Evolutionary conservation across 1,139 yeast genomes (phyloP).

Genomic region (Candida buenavistaensis): DNA sequence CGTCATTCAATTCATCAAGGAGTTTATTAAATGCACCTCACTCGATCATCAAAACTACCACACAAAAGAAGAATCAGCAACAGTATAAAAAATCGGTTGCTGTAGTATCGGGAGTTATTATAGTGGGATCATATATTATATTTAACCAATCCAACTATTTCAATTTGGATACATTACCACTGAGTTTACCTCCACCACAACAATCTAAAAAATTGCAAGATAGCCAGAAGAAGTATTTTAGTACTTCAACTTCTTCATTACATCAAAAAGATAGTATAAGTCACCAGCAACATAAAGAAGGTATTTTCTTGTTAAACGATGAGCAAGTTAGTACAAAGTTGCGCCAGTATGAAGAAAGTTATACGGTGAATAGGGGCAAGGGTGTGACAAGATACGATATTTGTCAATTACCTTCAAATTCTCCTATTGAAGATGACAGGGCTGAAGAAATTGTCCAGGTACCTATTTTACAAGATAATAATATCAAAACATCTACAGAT

Average conservation of each 20-base stretch:
- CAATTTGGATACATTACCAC: slow-evolving; percentile 42
- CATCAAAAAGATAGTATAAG: slow-evolving; percentile 40
- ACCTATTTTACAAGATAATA: slow-evolving; percentile 60
- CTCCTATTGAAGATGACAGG: slow-evolving; percentile 93
- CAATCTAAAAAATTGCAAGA: slow-evolving; percentile 4
- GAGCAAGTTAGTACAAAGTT: slow-evolving; percentile 72
- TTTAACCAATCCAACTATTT: slow-evolving; percentile 44
- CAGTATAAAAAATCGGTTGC: slow-evolving; percentile 37
- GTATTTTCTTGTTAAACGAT: slow-evolving; percentile 56
- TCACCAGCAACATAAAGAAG: slow-evolving; percentile 46
- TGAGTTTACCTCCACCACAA: slow-evolving; percentile 14
- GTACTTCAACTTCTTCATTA: slow-evolving; percentile 48
- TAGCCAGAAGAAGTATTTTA: slow-evolving; percentile 29
- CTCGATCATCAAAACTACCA: slow-evolving; percentile 6
- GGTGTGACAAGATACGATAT: slow-evolving; percentile 94
- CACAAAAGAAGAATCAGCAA: slow-evolving; percentile 8
- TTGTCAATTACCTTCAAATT: slow-evolving; percentile 85
- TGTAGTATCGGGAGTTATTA: slow-evolving; percentile 43
- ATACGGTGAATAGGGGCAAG: slow-evolving; percentile 74
- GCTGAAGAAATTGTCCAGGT: slow-evolving; percentile 85
- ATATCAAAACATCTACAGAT: slow-evolving; percentile 62
- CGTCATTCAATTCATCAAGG: slow-evolving; percentile 8
- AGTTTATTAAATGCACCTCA: slow-evolving; percentile 7
- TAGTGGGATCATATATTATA: slow-evolving; percentile 46
- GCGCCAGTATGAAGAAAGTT: slow-evolving; percentile 78